Conservation (phyloP, 257 asterid genomes). For the Jasminum sambac region DNA sequence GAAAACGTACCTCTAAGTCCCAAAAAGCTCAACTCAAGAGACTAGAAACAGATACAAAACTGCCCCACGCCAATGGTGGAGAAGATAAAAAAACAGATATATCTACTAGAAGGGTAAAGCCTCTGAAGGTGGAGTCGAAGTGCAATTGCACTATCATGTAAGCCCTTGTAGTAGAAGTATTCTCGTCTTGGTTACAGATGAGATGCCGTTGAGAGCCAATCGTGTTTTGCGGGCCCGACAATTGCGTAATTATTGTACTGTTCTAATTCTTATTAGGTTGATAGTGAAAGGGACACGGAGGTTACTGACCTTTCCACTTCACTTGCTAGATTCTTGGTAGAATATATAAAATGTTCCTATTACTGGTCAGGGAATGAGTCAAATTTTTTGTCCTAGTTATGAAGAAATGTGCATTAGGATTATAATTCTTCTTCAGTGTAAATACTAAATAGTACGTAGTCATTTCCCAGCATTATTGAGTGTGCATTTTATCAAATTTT, state of each 20-base stretch:
- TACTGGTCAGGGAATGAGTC: conserved; percentile 32
- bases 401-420: conserved; percentile 18
- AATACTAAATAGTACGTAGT: no score
- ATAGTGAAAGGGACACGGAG: conserved; percentile 37
- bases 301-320: conserved; percentile 31
- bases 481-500: conserved; percentile 1
- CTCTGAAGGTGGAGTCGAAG: conserved; percentile 90
- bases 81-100: conserved; percentile 33
- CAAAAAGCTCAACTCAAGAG: conserved; percentile 59
- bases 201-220: conserved; percentile 33
- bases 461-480: conserved; percentile 24
- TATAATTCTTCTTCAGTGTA: conserved; percentile 27
- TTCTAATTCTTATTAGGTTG: conserved; percentile 50
- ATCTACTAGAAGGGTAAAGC: conserved; percentile 50
- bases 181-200: conserved; percentile 16
- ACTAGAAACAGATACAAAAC: conserved; percentile 47
- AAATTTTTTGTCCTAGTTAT: conserved; percentile 38
- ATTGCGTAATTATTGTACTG: conserved; percentile 62
- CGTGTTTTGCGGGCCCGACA: conserved; percentile 37
- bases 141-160: conserved; percentile 94
- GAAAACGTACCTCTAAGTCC: conserved; percentile 55
- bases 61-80: conserved; percentile 36
- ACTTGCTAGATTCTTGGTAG: conserved; percentile 49
- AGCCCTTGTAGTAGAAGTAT: conserved; percentile 13
- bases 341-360: conserved; percentile 37